Conservation (phyloP, 2,329 filamentous ascomycete genomes). For the Paecilomyces niveus region DNA sequence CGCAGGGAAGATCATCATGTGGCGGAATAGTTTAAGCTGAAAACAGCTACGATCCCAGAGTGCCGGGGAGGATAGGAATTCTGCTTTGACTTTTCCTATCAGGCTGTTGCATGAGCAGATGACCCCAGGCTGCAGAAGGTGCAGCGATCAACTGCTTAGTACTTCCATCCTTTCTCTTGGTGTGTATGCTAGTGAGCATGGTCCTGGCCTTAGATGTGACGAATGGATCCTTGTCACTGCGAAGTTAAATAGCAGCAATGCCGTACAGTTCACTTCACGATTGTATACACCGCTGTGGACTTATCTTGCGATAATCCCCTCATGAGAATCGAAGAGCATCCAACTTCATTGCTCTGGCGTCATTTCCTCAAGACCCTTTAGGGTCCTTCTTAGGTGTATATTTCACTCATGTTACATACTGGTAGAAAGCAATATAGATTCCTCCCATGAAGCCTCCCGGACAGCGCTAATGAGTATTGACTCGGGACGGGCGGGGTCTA, state of each 20-base stretch:
- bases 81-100: not conserved
- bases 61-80: not conserved
- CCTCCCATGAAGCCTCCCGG: no score
- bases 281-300: not conserved
- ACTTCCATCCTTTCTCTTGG: not conserved
- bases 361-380: not conserved
- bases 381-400: not conserved
- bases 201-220: not conserved
- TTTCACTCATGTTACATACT: not conserved
- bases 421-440: no score
- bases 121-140: not conserved
- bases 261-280: not conserved
- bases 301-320: not conserved
- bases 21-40: not conserved
- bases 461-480: no score
- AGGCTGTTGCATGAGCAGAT: not conserved
- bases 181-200: not conserved
- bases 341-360: not conserved
- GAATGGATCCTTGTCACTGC: constrained; percentile 3
- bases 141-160: not conserved
- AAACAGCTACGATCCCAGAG: not conserved
- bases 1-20: not conserved
- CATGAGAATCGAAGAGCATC: not conserved
- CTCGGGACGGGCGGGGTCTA: not conserved
- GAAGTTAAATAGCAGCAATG: constrained; percentile 1